A percentile compares a stretch with the other conserved stretches of the same genome.
These are phyloP conservation scores for Zasmidium cellare DNA, from an alignment of 2,329 filamentous ascomycete species.

Conservation along the genomic window DNA sequence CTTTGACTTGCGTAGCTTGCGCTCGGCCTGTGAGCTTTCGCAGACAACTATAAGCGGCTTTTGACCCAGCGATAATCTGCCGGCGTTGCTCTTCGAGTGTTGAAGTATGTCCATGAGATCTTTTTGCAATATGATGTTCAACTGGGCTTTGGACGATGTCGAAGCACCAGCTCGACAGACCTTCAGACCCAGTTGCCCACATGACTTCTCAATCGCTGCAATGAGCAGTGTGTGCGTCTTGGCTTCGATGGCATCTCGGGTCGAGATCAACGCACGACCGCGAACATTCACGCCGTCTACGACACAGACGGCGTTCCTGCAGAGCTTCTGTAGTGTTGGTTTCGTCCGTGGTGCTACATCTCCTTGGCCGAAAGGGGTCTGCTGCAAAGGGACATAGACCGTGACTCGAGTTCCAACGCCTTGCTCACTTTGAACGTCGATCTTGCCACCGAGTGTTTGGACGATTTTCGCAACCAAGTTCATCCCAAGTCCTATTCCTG, in stretches of 20 bases:
- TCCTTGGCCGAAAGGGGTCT: constrained; percentile 12
- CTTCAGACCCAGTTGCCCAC: constrained; percentile 21
- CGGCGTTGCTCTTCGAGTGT: constrained; percentile 8
- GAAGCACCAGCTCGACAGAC: constrained; percentile 13
- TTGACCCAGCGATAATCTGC: constrained; percentile 13
- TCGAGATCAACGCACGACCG: constrained; percentile 2
- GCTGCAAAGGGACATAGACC: constrained; percentile 21
- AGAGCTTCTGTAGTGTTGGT: constrained; percentile 12
- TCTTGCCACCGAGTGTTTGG: constrained; percentile 58
- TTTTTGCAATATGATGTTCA: constrained; percentile 24
- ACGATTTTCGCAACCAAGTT: constrained; percentile 64
- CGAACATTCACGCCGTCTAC: constrained; percentile 10
- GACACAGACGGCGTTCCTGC: constrained; percentile 13
- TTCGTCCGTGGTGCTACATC: not conserved
- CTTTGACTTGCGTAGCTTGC: constrained; percentile 20
- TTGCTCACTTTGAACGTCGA: constrained; percentile 40
- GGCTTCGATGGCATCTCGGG: constrained; percentile 10
- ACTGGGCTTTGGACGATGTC: constrained; percentile 16
- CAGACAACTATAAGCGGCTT: constrained; percentile 28
- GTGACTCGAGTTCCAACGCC: constrained; percentile 22
- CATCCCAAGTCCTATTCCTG: constrained; percentile 65
- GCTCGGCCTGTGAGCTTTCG: constrained; percentile 25
- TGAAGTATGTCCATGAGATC: constrained; percentile 19
- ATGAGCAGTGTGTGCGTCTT: constrained; percentile 17
- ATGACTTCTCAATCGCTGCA: constrained; percentile 18